These are phyloP conservation scores for Arabidopsis lyrata DNA, from an alignment of 441 rosid genomes.

Conservation along the genomic window DNA sequence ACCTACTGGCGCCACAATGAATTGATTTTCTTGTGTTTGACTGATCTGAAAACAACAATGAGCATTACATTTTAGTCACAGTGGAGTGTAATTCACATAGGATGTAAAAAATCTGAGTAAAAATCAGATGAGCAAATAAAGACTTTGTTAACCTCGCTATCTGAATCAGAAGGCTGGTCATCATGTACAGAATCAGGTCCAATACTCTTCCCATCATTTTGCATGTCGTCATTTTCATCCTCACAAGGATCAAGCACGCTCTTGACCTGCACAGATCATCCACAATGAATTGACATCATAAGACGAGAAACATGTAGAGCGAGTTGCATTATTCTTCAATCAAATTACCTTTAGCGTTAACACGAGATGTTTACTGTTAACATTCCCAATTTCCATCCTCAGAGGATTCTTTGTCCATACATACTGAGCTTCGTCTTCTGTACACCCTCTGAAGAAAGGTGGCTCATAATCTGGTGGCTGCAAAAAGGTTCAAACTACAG, in stretches of 20 bases:
- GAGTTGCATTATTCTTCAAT: conserved; percentile 16
- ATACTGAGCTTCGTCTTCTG: conserved; percentile 82
- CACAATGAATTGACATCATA: conserved; percentile 18
- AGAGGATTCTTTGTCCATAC: conserved; percentile 91
- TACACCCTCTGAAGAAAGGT: conserved; percentile 90
- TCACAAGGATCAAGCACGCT: conserved; percentile 99
- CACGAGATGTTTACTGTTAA: conserved; percentile 94
- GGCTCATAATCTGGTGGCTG: conserved; percentile 97
- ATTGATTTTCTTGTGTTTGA: conserved; percentile 64
- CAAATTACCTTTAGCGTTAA: conserved; percentile 76
- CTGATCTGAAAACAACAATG: conserved; percentile 61
- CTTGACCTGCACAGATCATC: conserved; percentile 66
- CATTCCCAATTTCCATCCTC: conserved; percentile 95
- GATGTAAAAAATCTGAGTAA: conserved; percentile 10
- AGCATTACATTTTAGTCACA: conserved; percentile 15
- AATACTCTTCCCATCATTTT: conserved; percentile 69
- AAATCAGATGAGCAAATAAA: conserved; percentile 16
- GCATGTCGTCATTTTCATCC: conserved; percentile 79
- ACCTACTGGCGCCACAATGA: conserved; percentile 71
- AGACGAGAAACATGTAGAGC: neutral
- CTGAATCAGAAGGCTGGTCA: conserved; percentile 75
- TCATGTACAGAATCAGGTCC: conserved; percentile 65
- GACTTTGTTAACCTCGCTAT: conserved; percentile 66
- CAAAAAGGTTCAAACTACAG: conserved; percentile 12
- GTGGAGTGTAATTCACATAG: conserved; percentile 6